A percentile compares a stretch with the other conserved stretches of the same genome.
phyloP scores from a whole-genome alignment of 169 alveolate species.

The Cystoisospora suis region DNA sequence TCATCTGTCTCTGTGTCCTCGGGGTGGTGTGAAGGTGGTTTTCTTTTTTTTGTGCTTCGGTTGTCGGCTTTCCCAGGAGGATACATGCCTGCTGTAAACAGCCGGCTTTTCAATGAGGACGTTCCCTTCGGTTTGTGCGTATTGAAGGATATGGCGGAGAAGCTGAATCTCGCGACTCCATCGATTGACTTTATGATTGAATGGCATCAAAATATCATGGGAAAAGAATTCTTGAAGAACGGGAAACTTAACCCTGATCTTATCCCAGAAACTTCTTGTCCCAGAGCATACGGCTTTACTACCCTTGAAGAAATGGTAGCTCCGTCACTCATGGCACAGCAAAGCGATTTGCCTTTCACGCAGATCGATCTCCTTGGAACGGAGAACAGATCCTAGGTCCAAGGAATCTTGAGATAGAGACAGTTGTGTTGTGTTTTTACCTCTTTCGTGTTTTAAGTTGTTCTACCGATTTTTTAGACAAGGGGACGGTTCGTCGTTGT shows the following conservation, averaged over 20 bases:
- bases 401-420: too few relatives aligned
- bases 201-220: constrained; percentile 68
- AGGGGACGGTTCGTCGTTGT: too few relatives aligned
- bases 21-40: not conserved
- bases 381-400: not conserved
- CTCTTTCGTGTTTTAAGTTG: too few relatives aligned
- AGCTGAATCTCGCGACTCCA: constrained; percentile 57
- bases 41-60: not conserved
- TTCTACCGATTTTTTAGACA: too few relatives aligned
- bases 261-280: not conserved
- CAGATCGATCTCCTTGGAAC: constrained; percentile 11
- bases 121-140: constrained; percentile 64
- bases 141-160: constrained; percentile 55
- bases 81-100: constrained; percentile 25
- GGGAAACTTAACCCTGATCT: constrained; percentile 37
- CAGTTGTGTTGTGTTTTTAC: too few relatives aligned
- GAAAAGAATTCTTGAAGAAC: constrained; percentile 31
- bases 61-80: constrained; percentile 49
- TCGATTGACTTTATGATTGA: constrained; percentile 62
- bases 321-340: constrained; percentile 39
- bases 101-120: constrained; percentile 56
- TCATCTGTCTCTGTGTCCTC: not conserved
- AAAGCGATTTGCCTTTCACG: not conserved
- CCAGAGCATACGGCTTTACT: constrained; percentile 21
- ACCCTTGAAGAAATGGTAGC: constrained; percentile 8